Base-by-base conservation (phyloP, 2,329 filamentous ascomycete species). In the Didymella sp. region DNA sequence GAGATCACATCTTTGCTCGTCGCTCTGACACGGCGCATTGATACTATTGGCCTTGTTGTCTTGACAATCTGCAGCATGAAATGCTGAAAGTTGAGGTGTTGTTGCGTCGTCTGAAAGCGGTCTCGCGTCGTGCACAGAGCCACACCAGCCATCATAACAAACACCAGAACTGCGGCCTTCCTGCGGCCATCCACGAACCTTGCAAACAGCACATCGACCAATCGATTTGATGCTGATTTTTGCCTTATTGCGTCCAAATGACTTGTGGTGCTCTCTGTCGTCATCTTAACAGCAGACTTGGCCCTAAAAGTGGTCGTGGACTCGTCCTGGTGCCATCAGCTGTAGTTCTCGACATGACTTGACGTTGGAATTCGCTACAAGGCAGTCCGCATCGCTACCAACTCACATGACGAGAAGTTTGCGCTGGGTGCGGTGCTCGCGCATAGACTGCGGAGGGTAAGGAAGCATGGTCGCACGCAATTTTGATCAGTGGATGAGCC, bases 291-390 rank as follows among this genome's bases (percentile, higher is more conserved):
- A 64, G 51, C 60, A 48, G 62, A 56, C 56, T 56, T 51, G 66
- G 61, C 62, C 62, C 37, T 30, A 38, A 63, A 61, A 56, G 56
- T 51, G 65, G 64, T 51, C 63, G 12, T 45, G 45, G 22, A 49
- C 52, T 47, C 56, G 24, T 45, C 22, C 28, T 41, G 24, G 51
- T 42, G 51, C 51, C 60, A 53, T 52, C 44, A 49, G 51, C n/a
- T 50, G 50, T 51, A 46, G 51, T 57, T 47, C 24, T 59, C 30
- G 43, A 42, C 45, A 70, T 66, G 67, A 50, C 52, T 45, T 64
- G 75, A 77, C 74, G 75, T 77, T 75, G 74, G 68, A 66, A 61
- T 75, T 77, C 72, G 72, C 74, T 76, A 72, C 54, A 67, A 72
- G 72, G 69, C 72, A 69, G 64, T 68, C 70, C 71, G 69, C 72